These are phyloP conservation scores for Cercophora samala DNA, from an alignment of 495 filamentous ascomycete genomes.

Conservation along the genomic window DNA sequence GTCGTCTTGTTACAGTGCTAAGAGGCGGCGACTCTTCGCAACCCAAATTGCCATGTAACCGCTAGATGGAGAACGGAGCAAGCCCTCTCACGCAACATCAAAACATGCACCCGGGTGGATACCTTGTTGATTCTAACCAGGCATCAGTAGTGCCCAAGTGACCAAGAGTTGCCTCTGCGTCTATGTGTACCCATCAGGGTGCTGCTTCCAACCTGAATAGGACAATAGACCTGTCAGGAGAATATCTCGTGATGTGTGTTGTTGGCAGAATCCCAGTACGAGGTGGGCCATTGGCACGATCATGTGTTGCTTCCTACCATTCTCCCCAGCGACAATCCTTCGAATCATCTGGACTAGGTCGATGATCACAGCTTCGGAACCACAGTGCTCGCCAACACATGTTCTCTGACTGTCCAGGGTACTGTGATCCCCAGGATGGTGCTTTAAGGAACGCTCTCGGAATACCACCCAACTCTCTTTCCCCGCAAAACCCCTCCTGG, in stretches of 20 bases:
- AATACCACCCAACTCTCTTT: constrained; percentile 27
- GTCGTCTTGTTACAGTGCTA: not conserved
- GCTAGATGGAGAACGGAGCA: constrained; percentile 18
- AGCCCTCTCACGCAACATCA: constrained; percentile 14
- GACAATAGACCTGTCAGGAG: constrained; percentile 20
- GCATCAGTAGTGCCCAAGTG: not conserved
- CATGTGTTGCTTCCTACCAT: constrained; percentile 1
- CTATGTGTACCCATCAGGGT: not conserved
- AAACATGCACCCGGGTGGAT: not conserved
- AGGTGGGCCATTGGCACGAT: constrained; percentile 3
- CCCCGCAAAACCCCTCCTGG: constrained; percentile 21
- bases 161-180: not conserved
- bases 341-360: not conserved
- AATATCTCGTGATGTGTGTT: constrained; percentile 12
- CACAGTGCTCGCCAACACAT: constrained; percentile 12
- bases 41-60: constrained; percentile 1
- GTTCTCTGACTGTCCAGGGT: constrained; percentile 4
- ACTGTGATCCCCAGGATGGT: constrained; percentile 21
- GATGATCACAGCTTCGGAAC: constrained; percentile 13
- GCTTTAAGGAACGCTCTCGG: constrained; percentile 18
- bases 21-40: not conserved
- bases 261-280: not conserved
- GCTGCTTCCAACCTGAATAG: constrained; percentile 14
- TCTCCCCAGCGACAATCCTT: not conserved
- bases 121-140: not conserved